phyloP scores from a whole-genome alignment of 2,329 filamentous ascomycete species.

The Penicillium sp. region DNA sequence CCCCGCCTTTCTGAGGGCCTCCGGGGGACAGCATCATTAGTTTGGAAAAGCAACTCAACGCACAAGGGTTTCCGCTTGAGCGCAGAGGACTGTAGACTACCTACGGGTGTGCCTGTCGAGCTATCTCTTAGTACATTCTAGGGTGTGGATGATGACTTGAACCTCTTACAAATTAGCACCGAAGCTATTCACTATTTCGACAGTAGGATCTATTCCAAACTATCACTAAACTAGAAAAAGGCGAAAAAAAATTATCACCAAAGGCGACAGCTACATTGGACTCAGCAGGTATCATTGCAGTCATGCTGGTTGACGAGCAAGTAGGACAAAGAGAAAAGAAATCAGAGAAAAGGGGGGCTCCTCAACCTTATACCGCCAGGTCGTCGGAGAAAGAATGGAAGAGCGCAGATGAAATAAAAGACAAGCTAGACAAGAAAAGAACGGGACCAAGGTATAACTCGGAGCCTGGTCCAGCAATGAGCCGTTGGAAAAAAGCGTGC shows the following conservation, averaged over 20 bases:
- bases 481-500: slow-evolving; percentile 13
- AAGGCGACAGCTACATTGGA: slow-evolving; percentile 24
- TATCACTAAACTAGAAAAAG: slow-evolving; percentile 6
- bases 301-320: slow-evolving; percentile 30
- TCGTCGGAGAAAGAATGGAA: slow-evolving; percentile 1
- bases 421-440: slow-evolving; percentile 7
- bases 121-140: too few relatives aligned
- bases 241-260: slow-evolving; percentile 18
- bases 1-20: too few relatives aligned
- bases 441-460: slow-evolving; percentile 26
- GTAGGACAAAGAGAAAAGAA: slow-evolving; percentile 18
- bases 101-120: too few relatives aligned
- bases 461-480: slow-evolving; percentile 26
- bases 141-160: too few relatives aligned
- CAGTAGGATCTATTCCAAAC: background rate
- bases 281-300: slow-evolving; percentile 40
- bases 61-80: too few relatives aligned
- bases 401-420: background rate
- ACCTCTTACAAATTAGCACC: too few relatives aligned
- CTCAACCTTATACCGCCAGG: slow-evolving; percentile 2
- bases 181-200: background rate
- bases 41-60: too few relatives aligned
- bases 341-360: slow-evolving; percentile 7
- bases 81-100: too few relatives aligned
- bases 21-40: too few relatives aligned